Conservation (phyloP, 148 eudicot genomes). For the Rhododendron kiyosumense region DNA sequence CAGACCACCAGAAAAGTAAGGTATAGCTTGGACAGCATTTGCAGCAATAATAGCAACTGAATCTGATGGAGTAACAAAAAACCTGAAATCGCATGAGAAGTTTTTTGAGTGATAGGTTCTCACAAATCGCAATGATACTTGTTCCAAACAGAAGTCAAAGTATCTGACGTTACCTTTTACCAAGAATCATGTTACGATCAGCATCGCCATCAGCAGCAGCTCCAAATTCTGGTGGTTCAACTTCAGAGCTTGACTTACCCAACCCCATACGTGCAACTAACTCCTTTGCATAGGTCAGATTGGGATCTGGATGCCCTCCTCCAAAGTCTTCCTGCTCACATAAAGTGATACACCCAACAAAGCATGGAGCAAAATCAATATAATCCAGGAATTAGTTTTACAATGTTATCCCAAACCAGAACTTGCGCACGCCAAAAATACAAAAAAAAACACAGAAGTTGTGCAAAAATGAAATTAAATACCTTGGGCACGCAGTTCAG, state of each 20-base stretch:
- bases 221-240: slow-evolving; percentile 92
- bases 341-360: background rate
- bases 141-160: background rate
- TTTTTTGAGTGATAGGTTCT: slow-evolving; percentile 2
- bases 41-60: slow-evolving; percentile 99
- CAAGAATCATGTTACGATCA: slow-evolving; percentile 93
- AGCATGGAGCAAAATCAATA: background rate
- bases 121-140: background rate
- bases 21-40: slow-evolving; percentile 84
- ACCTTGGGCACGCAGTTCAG: slow-evolving; percentile 93
- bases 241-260: slow-evolving; percentile 51
- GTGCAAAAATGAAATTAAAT: background rate
- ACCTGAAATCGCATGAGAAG: slow-evolving; percentile 44
- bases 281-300: slow-evolving; percentile 95
- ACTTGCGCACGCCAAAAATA: background rate
- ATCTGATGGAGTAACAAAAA: slow-evolving; percentile 95
- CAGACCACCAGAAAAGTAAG: slow-evolving; percentile 89
- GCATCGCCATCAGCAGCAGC: slow-evolving; percentile 99
- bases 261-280: slow-evolving; percentile 91
- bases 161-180: slow-evolving; percentile 62
- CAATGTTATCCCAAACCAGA: background rate
- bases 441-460: background rate
- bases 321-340: slow-evolving; percentile 85
- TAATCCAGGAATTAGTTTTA: background rate
- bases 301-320: slow-evolving; percentile 98